Conservation (phyloP, 768 basidiomycete genomes). For the Hygrophorus pudorinus region DNA sequence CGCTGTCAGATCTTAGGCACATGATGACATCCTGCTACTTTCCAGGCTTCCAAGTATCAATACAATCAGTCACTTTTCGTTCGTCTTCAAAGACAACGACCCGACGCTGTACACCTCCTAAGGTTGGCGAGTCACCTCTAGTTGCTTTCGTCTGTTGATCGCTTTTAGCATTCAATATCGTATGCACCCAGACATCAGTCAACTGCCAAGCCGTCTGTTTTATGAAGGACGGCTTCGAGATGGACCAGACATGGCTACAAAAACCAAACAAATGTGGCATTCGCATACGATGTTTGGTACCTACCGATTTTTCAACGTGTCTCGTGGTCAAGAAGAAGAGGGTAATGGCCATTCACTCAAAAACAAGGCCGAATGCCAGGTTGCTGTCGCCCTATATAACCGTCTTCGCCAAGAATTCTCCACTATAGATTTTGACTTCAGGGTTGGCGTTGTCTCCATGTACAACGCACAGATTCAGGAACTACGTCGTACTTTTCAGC, state of each 20-base stretch:
- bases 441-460: conserved; percentile 74
- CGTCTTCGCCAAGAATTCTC: conserved; percentile 58
- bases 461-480: conserved; percentile 85
- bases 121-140: conserved; percentile 40
- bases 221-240: conserved; percentile 74
- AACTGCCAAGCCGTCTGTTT: conserved; percentile 80
- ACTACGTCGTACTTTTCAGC: conserved; percentile 57
- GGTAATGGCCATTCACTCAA: conserved; percentile 57
- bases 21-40: neutral
- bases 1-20: neutral
- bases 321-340: conserved; percentile 55
- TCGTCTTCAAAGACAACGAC: conserved; percentile 68
- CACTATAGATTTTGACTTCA: conserved; percentile 30
- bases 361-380: conserved; percentile 64
- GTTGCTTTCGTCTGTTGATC: conserved; percentile 1
- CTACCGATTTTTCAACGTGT: conserved; percentile 85
- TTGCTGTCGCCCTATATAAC: conserved; percentile 69
- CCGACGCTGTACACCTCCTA: conserved; percentile 82
- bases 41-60: conserved; percentile 52
- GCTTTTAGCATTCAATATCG: conserved; percentile 90
- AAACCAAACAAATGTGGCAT: conserved; percentile 87
- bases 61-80: conserved; percentile 95
- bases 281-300: conserved; percentile 62
- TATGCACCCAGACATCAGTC: conserved; percentile 96
- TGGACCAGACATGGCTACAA: conserved; percentile 79